A percentile compares a stretch with the other conserved stretches of the same genome.
These are phyloP conservation scores for Arthrobotrys entomopaga DNA, from an alignment of 2,329 filamentous ascomycete genomes.

Conservation along the genomic window DNA sequence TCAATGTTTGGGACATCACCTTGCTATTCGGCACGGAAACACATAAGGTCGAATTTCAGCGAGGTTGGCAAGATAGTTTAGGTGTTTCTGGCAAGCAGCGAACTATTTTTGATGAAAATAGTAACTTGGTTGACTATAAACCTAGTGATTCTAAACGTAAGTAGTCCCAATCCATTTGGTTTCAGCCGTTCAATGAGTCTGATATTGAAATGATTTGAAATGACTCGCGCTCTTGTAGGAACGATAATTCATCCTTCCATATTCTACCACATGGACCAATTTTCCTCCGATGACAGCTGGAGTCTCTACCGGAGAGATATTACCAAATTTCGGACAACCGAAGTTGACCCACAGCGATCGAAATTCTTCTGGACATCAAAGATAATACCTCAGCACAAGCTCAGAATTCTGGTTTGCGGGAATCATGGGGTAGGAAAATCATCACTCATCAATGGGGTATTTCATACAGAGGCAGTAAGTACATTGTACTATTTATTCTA, in stretches of 20 bases:
- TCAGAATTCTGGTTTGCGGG: constrained; percentile 36
- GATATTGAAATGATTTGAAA: too few species aligned
- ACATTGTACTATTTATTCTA: too few species aligned
- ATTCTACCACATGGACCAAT: constrained; percentile 35
- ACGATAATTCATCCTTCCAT: constrained; percentile 38
- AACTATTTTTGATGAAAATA: too few species aligned
- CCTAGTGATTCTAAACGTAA: too few species aligned
- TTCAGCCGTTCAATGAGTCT: too few species aligned
- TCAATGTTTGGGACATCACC: constrained; percentile 30
- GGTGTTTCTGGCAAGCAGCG: too few species aligned
- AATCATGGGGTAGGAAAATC: constrained; percentile 28
- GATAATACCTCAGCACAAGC: constrained; percentile 15
- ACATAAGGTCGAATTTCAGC: constrained; percentile 19
- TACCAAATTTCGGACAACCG: constrained; percentile 8
- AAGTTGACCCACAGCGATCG: constrained; percentile 17
- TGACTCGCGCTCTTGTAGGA: not conserved
- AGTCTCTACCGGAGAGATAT: constrained; percentile 15
- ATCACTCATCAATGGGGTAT: constrained; percentile 31
- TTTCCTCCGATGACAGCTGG: not conserved
- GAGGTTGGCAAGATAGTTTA: not conserved
- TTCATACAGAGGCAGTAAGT: constrained; percentile 18
- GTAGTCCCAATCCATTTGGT: too few species aligned
- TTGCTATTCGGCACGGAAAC: not conserved
- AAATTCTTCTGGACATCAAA: constrained; percentile 29
- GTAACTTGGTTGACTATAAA: too few species aligned